Evolutionary conservation across 257 asterid species (phyloP).

Genomic region (Sherardia arvensis): DNA sequence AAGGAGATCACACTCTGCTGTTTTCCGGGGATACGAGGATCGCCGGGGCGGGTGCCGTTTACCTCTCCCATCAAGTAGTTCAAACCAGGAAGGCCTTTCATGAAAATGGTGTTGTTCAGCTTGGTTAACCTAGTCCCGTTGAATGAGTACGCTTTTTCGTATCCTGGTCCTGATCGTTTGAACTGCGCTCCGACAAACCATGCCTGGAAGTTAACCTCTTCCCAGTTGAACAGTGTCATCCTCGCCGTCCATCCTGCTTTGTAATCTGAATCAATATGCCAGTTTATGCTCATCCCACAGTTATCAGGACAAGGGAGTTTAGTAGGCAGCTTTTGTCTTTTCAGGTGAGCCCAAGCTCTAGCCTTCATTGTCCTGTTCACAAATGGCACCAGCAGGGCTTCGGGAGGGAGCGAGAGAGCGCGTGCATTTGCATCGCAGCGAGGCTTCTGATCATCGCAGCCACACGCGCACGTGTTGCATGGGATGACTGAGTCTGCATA

Average conservation of each 20-base stretch:
- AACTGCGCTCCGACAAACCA: constrained; percentile 75
- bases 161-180: constrained; percentile 48
- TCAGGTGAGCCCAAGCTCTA: constrained; percentile 45
- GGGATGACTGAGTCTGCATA: constrained; percentile 57
- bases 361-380: constrained; percentile 50
- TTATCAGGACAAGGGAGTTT: constrained; percentile 81
- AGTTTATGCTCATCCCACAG: constrained; percentile 84
- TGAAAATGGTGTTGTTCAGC: constrained; percentile 41
- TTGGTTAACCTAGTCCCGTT: constrained; percentile 46
- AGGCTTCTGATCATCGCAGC: constrained; percentile 38
- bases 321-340: constrained; percentile 29
- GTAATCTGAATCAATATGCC: constrained; percentile 84
- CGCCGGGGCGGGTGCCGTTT: constrained; percentile 66
- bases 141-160: constrained; percentile 66
- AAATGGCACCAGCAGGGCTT: constrained; percentile 76
- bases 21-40: constrained; percentile 77
- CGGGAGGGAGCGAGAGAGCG: constrained; percentile 49
- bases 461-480: constrained; percentile 86
- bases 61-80: constrained; percentile 69
- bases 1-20: constrained; percentile 82
- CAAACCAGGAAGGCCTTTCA: constrained; percentile 82
- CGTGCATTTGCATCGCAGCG: constrained; percentile 32
- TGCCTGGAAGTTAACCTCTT: constrained; percentile 33
- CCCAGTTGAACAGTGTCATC: constrained; percentile 88
- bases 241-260: constrained; percentile 83